Evolutionary conservation across 306 rosid species (phyloP).

Genomic region (Luffa aegyptiaca): DNA sequence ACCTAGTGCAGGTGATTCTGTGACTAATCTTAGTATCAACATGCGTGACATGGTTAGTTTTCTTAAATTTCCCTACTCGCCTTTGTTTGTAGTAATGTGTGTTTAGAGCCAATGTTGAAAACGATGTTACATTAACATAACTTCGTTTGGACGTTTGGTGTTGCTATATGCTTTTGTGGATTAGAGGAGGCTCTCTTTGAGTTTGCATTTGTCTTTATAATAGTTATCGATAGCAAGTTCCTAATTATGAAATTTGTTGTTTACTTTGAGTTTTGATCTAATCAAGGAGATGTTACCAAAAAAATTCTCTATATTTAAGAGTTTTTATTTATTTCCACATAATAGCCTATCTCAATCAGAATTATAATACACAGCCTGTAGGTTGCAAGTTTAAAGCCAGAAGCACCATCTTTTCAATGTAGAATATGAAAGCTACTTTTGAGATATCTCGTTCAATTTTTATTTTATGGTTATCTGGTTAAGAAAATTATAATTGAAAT

Average conservation of each 20-base stretch:
- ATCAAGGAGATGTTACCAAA: neutral
- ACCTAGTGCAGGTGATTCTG: constrained; percentile 56
- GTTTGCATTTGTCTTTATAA: neutral
- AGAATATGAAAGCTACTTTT: neutral
- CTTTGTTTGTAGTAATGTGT: neutral
- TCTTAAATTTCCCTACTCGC: constrained; percentile 9
- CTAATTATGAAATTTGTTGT: neutral
- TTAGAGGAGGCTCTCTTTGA: neutral
- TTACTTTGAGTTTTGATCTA: neutral
- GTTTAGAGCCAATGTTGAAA: neutral
- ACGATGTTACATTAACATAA: neutral
- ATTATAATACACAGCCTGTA: neutral
- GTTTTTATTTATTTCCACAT: neutral
- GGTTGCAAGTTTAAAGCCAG: neutral
- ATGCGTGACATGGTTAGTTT: constrained; percentile 88
- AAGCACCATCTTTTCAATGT: neutral
- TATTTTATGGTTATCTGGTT: neutral
- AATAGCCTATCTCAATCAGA: neutral
- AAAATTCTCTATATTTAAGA: neutral
- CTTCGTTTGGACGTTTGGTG: neutral
- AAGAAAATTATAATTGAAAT: neutral
- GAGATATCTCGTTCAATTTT: neutral
- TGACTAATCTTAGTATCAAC: constrained; percentile 85
- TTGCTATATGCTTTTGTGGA: constrained; percentile 1
- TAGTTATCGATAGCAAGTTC: neutral